phyloP scores from a whole-genome alignment of 2,329 filamentous ascomycete genomes.

The Bipolaris cookei region DNA sequence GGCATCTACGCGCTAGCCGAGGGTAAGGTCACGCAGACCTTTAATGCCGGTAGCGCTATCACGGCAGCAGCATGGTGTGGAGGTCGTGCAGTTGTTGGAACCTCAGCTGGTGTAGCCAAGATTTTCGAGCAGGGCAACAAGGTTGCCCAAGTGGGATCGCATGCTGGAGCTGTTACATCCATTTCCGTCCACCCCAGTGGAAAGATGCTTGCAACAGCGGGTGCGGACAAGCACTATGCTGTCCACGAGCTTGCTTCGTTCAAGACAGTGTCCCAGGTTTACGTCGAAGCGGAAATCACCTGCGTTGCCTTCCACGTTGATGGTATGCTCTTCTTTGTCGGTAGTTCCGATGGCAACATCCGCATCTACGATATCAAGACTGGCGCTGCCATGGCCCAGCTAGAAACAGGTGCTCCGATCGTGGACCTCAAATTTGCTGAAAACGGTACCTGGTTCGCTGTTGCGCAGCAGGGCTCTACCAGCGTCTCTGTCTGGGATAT shows the following conservation, averaged over 20 bases:
- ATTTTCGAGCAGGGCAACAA: constrained; percentile 75
- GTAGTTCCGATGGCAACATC: constrained; percentile 79
- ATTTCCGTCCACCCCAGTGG: constrained; percentile 83
- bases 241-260: constrained; percentile 79
- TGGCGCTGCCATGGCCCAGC: constrained; percentile 76
- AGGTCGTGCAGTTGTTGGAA: constrained; percentile 73
- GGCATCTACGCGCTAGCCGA: constrained; percentile 80
- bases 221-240: constrained; percentile 88
- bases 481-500: constrained; percentile 89
- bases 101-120: constrained; percentile 78
- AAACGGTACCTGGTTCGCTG: constrained; percentile 95
- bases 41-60: constrained; percentile 69
- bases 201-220: constrained; percentile 83
- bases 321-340: constrained; percentile 89
- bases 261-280: constrained; percentile 77
- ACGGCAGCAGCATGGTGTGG: constrained; percentile 71
- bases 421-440: constrained; percentile 86
- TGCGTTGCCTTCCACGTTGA: constrained; percentile 91
- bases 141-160: constrained; percentile 73
- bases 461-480: constrained; percentile 76
- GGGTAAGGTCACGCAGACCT: constrained; percentile 73
- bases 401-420: constrained; percentile 69
- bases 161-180: constrained; percentile 80
- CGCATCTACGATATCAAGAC: constrained; percentile 88
- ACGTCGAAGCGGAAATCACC: constrained; percentile 77